Evolutionary conservation across 805 yeast genomes (phyloP).

Genomic region (Wickerhamomyces subpelliculosus): DNA sequence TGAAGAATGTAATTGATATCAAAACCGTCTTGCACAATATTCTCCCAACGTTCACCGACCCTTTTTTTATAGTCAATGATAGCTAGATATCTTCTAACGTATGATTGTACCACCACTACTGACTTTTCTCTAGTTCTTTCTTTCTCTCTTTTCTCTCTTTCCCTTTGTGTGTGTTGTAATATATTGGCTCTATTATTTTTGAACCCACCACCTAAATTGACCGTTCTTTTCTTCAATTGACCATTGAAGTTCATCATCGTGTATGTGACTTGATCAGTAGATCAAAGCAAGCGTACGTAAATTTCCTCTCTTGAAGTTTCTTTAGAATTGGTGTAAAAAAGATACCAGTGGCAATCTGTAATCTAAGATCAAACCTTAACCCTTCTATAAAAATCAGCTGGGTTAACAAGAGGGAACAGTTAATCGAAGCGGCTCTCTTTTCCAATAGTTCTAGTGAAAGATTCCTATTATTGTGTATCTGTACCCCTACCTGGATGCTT

Average conservation of each 20-base stretch:
- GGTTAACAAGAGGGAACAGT: too few species aligned
- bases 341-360: too few species aligned
- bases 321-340: too few species aligned
- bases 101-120: conserved; percentile 42
- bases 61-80: conserved; percentile 20
- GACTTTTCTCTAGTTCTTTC: conserved; percentile 43
- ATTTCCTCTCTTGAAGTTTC: too few species aligned
- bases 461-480: too few species aligned
- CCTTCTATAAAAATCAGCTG: too few species aligned
- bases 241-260: conserved; percentile 52
- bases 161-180: conserved; percentile 59
- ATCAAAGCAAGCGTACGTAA: too few species aligned
- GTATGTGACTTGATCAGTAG: too few species aligned
- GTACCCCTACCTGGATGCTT: too few species aligned
- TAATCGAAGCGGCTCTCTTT: too few species aligned
- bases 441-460: too few species aligned
- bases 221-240: conserved; percentile 47
- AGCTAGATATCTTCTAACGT: conserved; percentile 35
- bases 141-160: conserved; percentile 59
- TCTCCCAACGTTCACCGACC: conserved; percentile 18
- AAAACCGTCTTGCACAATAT: conserved; percentile 6
- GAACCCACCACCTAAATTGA: conserved; percentile 47
- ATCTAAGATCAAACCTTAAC: too few species aligned
- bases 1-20: conserved; percentile 7
- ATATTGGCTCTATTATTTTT: conserved; percentile 31